Evolutionary conservation across 2,329 filamentous ascomycete species (phyloP).

Genomic region (Tolypocladium pustulatum): DNA sequence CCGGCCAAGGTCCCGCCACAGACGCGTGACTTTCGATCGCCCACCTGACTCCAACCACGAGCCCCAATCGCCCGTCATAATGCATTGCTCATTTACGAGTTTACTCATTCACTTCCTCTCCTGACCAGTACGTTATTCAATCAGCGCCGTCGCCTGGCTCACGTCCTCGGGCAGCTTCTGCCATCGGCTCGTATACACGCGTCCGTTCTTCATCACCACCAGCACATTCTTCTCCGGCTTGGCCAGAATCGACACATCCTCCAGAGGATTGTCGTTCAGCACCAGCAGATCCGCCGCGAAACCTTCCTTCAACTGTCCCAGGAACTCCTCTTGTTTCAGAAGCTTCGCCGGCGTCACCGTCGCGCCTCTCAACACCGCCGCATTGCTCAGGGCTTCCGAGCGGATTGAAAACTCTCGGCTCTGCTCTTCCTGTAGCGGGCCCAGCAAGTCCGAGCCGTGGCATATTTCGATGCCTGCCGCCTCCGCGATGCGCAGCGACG

Average conservation of each 20-base stretch:
- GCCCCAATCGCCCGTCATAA: background rate
- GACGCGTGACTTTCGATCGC: background rate
- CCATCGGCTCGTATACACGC: slow-evolving; percentile 20
- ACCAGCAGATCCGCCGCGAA: slow-evolving; percentile 44
- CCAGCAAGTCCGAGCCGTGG: slow-evolving; percentile 34
- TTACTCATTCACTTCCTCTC: background rate
- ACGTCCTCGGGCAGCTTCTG: slow-evolving; percentile 7
- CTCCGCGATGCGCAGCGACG: slow-evolving; percentile 34
- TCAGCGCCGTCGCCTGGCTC: background rate
- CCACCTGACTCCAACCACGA: background rate
- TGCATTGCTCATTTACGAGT: background rate
- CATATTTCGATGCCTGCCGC: slow-evolving; percentile 45
- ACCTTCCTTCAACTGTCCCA: slow-evolving; percentile 40
- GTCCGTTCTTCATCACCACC: slow-evolving; percentile 43
- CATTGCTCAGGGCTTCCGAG: slow-evolving; percentile 10
- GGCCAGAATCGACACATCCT: slow-evolving; percentile 42
- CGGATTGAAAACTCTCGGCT: slow-evolving; percentile 21
- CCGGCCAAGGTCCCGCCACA: background rate
- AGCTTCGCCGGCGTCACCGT: slow-evolving; percentile 39
- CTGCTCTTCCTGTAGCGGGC: slow-evolving; percentile 19
- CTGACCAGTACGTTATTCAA: background rate
- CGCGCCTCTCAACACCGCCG: slow-evolving; percentile 16
- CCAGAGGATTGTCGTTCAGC: slow-evolving; percentile 39
- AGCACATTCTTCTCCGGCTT: slow-evolving; percentile 34
- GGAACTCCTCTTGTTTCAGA: slow-evolving; percentile 29